Conservation (phyloP, 163 green algal genomes). For the Coccomyxa subellipsoidea region DNA sequence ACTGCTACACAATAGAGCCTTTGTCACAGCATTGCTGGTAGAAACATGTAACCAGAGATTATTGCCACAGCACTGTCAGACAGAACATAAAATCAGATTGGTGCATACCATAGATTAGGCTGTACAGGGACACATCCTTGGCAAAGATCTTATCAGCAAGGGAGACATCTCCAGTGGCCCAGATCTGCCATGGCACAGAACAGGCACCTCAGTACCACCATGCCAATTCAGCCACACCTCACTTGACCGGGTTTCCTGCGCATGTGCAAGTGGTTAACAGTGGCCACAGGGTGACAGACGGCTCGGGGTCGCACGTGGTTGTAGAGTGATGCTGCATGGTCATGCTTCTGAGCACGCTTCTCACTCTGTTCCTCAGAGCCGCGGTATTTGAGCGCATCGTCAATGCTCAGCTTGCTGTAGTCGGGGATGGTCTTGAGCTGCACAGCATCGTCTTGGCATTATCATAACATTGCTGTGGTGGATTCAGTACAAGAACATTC, state of each 20-base stretch:
- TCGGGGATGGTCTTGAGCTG: conserved; percentile 25
- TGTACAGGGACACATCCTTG: conserved; percentile 11
- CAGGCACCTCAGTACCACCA: neutral
- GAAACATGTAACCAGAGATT: neutral
- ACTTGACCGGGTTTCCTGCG: neutral
- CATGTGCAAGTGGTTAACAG: neutral
- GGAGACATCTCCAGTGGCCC: conserved; percentile 20
- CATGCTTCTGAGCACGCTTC: conserved; percentile 20
- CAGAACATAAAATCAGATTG: neutral
- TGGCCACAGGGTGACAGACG: neutral
- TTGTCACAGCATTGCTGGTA: neutral
- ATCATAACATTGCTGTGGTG: neutral
- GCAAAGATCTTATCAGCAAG: conserved; percentile 22
- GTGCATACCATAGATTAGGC: conserved; percentile 13
- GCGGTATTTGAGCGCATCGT: conserved; percentile 16
- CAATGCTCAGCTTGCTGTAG: conserved; percentile 8
- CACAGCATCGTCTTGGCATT: neutral
- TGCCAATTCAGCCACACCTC: neutral
- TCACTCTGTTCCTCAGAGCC: conserved; percentile 4
- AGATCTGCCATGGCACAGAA: conserved; percentile 17
- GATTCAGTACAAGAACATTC: neutral
- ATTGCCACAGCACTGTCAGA: neutral
- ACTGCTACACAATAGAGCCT: neutral
- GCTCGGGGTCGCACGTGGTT: conserved; percentile 19
- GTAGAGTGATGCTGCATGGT: conserved; percentile 22